phyloP scores from a whole-genome alignment of 257 asterid genomes.

The Fraxinus quadrangulata region DNA sequence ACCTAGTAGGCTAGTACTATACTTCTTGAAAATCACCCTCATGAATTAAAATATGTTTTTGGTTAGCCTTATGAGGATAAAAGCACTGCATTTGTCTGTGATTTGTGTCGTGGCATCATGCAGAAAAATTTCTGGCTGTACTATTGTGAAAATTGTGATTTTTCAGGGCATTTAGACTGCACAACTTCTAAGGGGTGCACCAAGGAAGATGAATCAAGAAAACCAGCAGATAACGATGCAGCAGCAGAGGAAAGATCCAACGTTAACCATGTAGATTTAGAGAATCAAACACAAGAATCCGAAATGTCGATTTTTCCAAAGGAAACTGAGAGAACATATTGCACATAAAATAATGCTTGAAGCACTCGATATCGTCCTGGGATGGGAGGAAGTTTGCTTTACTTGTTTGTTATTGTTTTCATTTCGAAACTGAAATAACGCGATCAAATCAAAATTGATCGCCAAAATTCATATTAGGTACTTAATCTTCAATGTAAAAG shows the following conservation, averaged over 20 bases:
- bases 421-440: no score
- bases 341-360: conserved; percentile 9
- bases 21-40: conserved; percentile 17
- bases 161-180: conserved; percentile 26
- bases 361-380: conserved; percentile 8
- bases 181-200: neutral
- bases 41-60: conserved; percentile 26
- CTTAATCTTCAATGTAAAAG: no score
- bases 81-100: conserved; percentile 12
- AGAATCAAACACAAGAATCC: neutral
- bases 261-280: neutral
- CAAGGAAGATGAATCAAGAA: neutral
- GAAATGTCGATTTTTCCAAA: neutral
- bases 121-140: conserved; percentile 16
- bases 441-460: no score
- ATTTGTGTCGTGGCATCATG: conserved; percentile 5
- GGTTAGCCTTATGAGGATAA: conserved; percentile 17
- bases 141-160: conserved; percentile 31
- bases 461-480: no score
- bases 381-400: no score
- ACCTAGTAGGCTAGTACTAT: conserved; percentile 9
- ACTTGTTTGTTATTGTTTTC: no score
- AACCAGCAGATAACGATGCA: neutral
- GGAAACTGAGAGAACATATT: conserved; percentile 15
- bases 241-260: conserved; percentile 17